Evolutionary conservation across 2,329 filamentous ascomycete genomes (phyloP).

Genomic region (Calonectria montana): DNA sequence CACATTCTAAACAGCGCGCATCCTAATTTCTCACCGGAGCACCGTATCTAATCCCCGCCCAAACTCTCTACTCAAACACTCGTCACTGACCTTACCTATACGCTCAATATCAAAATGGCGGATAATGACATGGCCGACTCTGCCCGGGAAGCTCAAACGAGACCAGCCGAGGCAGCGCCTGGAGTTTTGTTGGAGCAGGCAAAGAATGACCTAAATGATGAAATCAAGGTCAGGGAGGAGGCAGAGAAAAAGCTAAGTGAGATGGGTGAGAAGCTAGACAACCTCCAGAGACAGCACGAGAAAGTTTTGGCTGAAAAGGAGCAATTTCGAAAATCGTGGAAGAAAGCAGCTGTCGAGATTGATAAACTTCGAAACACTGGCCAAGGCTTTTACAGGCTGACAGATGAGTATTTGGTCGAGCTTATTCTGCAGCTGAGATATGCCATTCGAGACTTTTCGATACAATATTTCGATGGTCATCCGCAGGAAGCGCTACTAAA

Average conservation of each 20-base stretch:
- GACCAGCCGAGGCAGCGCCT: not conserved
- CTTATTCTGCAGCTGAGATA: not conserved
- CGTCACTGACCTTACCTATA: not conserved
- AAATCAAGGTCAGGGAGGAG: not conserved
- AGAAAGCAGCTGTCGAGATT: not conserved
- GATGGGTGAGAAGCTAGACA: not conserved
- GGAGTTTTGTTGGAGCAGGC: not conserved
- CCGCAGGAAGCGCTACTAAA: not conserved
- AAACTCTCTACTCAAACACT: not conserved
- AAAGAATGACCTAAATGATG: not conserved
- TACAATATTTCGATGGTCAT: not conserved
- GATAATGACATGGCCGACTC: not conserved
- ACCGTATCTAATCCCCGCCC: not conserved
- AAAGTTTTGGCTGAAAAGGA: not conserved
- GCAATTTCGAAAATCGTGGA: not conserved
- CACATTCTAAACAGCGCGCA: too few species aligned
- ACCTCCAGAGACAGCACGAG: not conserved
- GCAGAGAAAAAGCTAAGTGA: not conserved
- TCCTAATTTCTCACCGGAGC: not conserved
- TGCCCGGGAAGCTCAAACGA: not conserved
- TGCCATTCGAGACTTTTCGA: not conserved
- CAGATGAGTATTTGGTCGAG: not conserved
- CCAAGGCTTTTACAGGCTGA: conserved; percentile 5
- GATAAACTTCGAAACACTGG: not conserved
- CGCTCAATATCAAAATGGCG: not conserved